Evolutionary conservation across 331 rosid species (phyloP).

Genomic region (Phaseolus coccineus): DNA sequence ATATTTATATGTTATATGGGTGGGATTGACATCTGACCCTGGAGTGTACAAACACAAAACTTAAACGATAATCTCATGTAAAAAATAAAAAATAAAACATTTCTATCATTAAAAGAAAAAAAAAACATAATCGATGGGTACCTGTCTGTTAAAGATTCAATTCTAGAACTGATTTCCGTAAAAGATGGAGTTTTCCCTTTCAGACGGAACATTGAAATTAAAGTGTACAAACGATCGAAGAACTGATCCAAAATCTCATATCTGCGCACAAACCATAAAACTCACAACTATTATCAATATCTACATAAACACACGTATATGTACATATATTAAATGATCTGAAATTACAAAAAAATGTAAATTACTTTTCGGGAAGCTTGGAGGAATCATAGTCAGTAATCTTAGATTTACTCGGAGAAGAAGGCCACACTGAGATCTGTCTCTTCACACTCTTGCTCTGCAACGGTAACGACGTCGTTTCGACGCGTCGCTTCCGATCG

Average conservation of each 20-base stretch:
- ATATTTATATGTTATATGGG: too few species aligned
- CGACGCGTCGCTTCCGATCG: slow-evolving; percentile 36
- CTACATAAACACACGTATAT: too few species aligned
- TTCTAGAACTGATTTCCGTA: slow-evolving; percentile 50
- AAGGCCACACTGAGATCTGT: slow-evolving; percentile 37
- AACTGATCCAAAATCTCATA: slow-evolving; percentile 60
- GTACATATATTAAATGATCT: neutral
- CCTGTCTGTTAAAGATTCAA: slow-evolving; percentile 77
- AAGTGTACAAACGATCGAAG: slow-evolving; percentile 64
- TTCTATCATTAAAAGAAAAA: neutral
- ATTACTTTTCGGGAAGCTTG: slow-evolving; percentile 67
- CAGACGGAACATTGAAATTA: slow-evolving; percentile 59
- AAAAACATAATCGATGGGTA: slow-evolving; percentile 7
- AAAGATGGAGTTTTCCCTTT: slow-evolving; percentile 59
- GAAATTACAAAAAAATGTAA: neutral
- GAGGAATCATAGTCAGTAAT: neutral
- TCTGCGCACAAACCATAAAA: slow-evolving; percentile 48
- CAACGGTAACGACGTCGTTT: slow-evolving; percentile 23
- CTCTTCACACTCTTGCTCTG: slow-evolving; percentile 43
- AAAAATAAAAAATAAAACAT: neutral
- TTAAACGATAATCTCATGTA: neutral
- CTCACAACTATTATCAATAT: neutral
- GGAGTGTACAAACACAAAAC: too few species aligned
- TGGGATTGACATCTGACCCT: too few species aligned
- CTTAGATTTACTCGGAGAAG: slow-evolving; percentile 42